phyloP scores from a whole-genome alignment of 345 rosid species.

The Dipteronia dyeriana region DNA sequence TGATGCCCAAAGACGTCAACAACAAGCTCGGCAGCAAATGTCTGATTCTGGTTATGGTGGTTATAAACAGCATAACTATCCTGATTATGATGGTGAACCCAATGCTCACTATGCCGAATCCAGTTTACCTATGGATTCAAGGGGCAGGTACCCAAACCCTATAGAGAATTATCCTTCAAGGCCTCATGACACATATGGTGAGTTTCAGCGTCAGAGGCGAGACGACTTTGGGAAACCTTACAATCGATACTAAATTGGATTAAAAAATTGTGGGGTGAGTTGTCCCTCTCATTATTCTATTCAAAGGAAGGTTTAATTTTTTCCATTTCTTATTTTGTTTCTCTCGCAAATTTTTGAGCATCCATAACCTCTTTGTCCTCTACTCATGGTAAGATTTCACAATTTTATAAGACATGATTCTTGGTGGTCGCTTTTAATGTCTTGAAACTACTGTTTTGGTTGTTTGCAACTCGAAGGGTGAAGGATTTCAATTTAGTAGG shows the following conservation, averaged over 20 bases:
- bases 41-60: slow-evolving; percentile 57
- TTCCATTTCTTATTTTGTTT: neutral
- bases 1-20: slow-evolving; percentile 82
- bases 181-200: slow-evolving; percentile 67
- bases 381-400: slow-evolving; percentile 13
- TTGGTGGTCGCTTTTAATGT: slow-evolving; percentile 4
- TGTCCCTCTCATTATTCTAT: slow-evolving; percentile 30
- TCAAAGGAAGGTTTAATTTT: slow-evolving; percentile 17
- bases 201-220: slow-evolving; percentile 79
- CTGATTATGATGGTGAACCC: slow-evolving; percentile 64
- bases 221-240: slow-evolving; percentile 82
- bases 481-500: slow-evolving; percentile 16
- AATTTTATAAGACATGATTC: neutral
- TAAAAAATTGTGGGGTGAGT: slow-evolving; percentile 61
- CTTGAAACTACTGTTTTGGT: slow-evolving; percentile 2
- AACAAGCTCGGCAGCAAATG: slow-evolving; percentile 63
- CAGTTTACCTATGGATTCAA: slow-evolving; percentile 56
- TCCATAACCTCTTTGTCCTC: neutral
- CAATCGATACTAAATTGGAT: slow-evolving; percentile 61
- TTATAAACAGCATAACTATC: slow-evolving; percentile 72
- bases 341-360: neutral
- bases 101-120: slow-evolving; percentile 59
- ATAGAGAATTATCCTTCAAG: slow-evolving; percentile 69
- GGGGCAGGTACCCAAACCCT: slow-evolving; percentile 61
- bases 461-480: neutral